Evolutionary conservation across 2,329 filamentous ascomycete species (phyloP), one percentile per base, ranked within the genome.

Genomic region (Aspergillus felis): DNA sequence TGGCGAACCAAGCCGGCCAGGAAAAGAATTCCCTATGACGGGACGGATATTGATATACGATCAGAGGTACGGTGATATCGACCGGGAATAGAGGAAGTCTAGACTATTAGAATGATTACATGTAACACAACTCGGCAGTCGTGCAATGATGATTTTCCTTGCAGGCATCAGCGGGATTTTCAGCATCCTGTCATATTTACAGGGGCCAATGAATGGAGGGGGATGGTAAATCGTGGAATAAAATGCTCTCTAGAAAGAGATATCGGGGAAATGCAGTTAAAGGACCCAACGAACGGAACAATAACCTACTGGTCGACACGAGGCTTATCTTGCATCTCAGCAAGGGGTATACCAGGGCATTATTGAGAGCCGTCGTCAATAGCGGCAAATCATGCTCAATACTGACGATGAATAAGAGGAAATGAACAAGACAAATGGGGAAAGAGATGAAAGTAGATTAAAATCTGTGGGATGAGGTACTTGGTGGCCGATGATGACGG

Each of bases 311-410:
- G 51, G 60, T 61, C 24, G 52, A 57, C 57, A 56, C 54, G 49
- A 61, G 56, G 64, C 66, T 69, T 69, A 69, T 69, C 67, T 65
- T 54, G 56, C 56, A 48, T 22, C 60, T 58, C 62, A 57, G 65
- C 59, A 68, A 68, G 66, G 66, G 63, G 59, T 60, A 53, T 27
- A 4, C 55, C 46, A 47, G 42, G 38, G 41, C 32, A 57, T 58
- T 60, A 63, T 59, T 59, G 56, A 38, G 46, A 53, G 48, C 35
- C 55, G 55, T 44, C 60, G 60, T 61, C 66, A 56, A 68, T 68
- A 68, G 64, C 61, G 47, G 49, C 48, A 53, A 35, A 7, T 27
- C 44, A 47, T 47, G 44, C 12, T 47, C 22, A 25, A 25, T 5
- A 14, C 10, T 20, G 42, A 32, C 32, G 22, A 47, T 41, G 44